Conservation (phyloP, 2,329 filamentous ascomycete genomes). For the Blumeria hordei region DNA sequence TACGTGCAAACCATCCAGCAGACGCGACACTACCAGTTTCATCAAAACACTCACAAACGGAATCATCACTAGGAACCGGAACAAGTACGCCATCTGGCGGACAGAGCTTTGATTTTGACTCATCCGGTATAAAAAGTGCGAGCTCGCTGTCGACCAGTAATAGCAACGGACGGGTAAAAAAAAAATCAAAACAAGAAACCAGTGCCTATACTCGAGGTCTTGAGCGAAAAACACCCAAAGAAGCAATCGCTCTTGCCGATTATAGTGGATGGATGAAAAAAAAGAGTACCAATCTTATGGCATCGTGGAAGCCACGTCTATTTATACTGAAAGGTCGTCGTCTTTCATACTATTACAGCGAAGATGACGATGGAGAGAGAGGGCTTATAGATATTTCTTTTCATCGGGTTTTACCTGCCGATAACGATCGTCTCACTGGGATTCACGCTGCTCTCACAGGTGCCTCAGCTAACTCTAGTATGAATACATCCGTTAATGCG, state of each 20-base stretch:
- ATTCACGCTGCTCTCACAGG: constrained; percentile 82
- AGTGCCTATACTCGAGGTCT: constrained; percentile 81
- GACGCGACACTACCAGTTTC: constrained; percentile 20
- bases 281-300: constrained; percentile 86
- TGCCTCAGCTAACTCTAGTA: constrained; percentile 37
- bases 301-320: constrained; percentile 90
- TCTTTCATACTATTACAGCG: constrained; percentile 87
- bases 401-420: constrained; percentile 83
- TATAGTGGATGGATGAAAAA: constrained; percentile 99
- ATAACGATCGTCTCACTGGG: constrained; percentile 73
- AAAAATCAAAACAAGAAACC: constrained; percentile 81
- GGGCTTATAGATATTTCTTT: constrained; percentile 95
- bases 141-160: constrained; percentile 19
- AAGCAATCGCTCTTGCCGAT: constrained; percentile 69
- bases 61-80: constrained; percentile 50
- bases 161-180: constrained; percentile 19
- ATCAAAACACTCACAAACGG: constrained; percentile 26
- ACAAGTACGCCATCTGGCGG: constrained; percentile 45
- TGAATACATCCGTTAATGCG: constrained; percentile 19
- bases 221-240: constrained; percentile 53
- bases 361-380: constrained; percentile 77
- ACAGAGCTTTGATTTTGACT: constrained; percentile 58
- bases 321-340: constrained; percentile 83
- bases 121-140: constrained; percentile 37
- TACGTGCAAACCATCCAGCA: constrained; percentile 23